phyloP scores from a whole-genome alignment of 805 yeast genomes.

The Tanozyma kutaoensis region DNA sequence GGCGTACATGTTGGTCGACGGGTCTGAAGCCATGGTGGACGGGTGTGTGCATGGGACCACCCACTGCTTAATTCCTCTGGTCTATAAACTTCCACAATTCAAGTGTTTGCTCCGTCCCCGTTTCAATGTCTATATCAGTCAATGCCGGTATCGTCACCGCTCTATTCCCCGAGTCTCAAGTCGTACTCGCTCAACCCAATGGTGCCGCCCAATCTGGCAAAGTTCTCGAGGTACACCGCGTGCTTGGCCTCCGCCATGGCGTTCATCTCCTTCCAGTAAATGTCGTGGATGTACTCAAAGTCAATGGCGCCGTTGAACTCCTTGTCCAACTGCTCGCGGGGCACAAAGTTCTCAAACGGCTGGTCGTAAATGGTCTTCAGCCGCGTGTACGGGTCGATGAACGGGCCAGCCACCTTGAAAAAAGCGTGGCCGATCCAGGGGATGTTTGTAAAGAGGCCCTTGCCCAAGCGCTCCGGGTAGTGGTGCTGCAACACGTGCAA shows the following conservation, averaged over 20 bases:
- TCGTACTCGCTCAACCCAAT: constrained; percentile 47
- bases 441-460: constrained; percentile 81
- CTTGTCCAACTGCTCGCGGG: constrained; percentile 66
- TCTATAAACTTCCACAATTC: no score
- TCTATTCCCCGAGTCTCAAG: no score
- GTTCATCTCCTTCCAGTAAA: constrained; percentile 66
- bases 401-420: constrained; percentile 82
- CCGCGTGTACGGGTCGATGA: constrained; percentile 89
- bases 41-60: no score
- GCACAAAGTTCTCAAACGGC: constrained; percentile 76
- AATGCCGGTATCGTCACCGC: no score
- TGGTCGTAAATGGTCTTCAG: constrained; percentile 88
- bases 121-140: no score
- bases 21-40: no score
- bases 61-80: no score
- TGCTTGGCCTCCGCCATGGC: constrained; percentile 31
- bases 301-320: constrained; percentile 79
- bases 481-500: constrained; percentile 90
- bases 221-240: constrained; percentile 18
- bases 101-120: no score
- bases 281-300: constrained; percentile 68
- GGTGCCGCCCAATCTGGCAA: constrained; percentile 28
- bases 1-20: no score
- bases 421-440: constrained; percentile 94
- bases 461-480: constrained; percentile 94